Percentiles rank a stretch among this genome's conserved stretches.
Evolutionary conservation across 805 yeast genomes (phyloP).

Genomic region (Tetrapisispora phaffii): DNA sequence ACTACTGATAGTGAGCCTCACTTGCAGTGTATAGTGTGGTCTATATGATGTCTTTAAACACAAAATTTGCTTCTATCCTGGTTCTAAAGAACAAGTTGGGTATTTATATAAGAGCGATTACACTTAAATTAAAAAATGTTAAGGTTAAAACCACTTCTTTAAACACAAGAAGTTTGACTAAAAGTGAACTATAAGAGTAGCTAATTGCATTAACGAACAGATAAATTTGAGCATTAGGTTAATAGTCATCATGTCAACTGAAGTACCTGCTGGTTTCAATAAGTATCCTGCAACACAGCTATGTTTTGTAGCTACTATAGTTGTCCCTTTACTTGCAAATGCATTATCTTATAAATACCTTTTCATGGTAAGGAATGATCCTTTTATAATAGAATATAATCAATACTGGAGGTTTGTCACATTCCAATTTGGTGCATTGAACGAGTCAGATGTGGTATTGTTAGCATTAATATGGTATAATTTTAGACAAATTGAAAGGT

Average conservation of each 20-base stretch:
- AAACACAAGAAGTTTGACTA: too few relatives aligned
- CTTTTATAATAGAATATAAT: slow-evolving; percentile 42
- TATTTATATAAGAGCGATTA: neutral
- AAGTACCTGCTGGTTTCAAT: slow-evolving; percentile 11
- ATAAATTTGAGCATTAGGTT: too few relatives aligned
- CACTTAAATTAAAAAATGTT: neutral
- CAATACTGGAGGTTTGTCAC: slow-evolving; percentile 49
- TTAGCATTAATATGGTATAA: slow-evolving; percentile 40
- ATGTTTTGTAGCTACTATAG: slow-evolving; percentile 19
- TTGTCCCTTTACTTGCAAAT: slow-evolving; percentile 22
- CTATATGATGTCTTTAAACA: too few relatives aligned
- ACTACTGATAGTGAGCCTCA: neutral
- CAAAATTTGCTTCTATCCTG: neutral
- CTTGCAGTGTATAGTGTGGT: neutral
- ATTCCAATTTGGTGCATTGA: slow-evolving; percentile 44
- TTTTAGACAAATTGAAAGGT: slow-evolving; percentile 46
- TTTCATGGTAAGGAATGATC: slow-evolving; percentile 29
- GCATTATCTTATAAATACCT: slow-evolving; percentile 21
- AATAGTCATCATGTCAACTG: slow-evolving; percentile 10
- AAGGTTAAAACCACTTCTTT: too few relatives aligned
- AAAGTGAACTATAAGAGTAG: too few relatives aligned
- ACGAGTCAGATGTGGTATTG: slow-evolving; percentile 48
- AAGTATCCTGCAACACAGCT: slow-evolving; percentile 23
- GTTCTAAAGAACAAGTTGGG: neutral
- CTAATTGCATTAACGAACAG: too few relatives aligned